Percentiles rank a stretch among this genome's conserved stretches.
These are phyloP conservation scores for Hypoxylon fragiforme DNA, from an alignment of 495 filamentous ascomycete genomes.

Conservation along the genomic window DNA sequence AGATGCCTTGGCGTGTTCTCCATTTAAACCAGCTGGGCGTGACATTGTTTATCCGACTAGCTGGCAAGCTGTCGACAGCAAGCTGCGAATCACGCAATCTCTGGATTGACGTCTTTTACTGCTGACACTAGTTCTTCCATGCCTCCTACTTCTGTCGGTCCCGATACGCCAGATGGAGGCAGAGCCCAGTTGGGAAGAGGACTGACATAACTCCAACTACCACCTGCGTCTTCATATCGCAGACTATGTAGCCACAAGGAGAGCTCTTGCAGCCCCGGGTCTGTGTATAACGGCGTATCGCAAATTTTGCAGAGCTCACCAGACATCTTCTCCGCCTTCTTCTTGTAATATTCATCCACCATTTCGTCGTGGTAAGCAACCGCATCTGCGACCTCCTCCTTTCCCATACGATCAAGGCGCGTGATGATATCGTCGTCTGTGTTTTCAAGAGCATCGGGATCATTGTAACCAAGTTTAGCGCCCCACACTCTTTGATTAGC, in stretches of 20 bases:
- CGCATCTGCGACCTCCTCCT: slow-evolving; percentile 84
- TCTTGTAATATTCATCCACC: slow-evolving; percentile 80
- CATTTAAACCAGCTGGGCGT: too few species aligned
- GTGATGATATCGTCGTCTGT: slow-evolving; percentile 88
- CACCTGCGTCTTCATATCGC: slow-evolving; percentile 78
- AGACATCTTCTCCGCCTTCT: slow-evolving; percentile 89
- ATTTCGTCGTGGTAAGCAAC: slow-evolving; percentile 94
- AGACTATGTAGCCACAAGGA: slow-evolving; percentile 92
- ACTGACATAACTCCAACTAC: slow-evolving; percentile 85
- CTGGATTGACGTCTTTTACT: slow-evolving; percentile 40
- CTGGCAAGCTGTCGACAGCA: background rate
- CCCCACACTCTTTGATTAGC: slow-evolving; percentile 93
- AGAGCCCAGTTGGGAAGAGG: slow-evolving; percentile 83
- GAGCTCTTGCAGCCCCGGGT: slow-evolving; percentile 86
- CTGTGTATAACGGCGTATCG: slow-evolving; percentile 85
- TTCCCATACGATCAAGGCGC: slow-evolving; percentile 85
- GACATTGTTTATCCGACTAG: background rate
- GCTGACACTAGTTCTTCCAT: slow-evolving; percentile 57
- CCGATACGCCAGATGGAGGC: slow-evolving; percentile 67
- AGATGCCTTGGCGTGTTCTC: too few species aligned
- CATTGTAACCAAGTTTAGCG: slow-evolving; percentile 69
- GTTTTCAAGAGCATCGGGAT: slow-evolving; percentile 63
- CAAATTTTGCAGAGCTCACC: slow-evolving; percentile 80
- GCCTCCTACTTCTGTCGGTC: slow-evolving; percentile 59
- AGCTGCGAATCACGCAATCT: slow-evolving; percentile 21